Conservation (phyloP, 768 basidiomycete genomes). For the Tephrocybe sp. region DNA sequence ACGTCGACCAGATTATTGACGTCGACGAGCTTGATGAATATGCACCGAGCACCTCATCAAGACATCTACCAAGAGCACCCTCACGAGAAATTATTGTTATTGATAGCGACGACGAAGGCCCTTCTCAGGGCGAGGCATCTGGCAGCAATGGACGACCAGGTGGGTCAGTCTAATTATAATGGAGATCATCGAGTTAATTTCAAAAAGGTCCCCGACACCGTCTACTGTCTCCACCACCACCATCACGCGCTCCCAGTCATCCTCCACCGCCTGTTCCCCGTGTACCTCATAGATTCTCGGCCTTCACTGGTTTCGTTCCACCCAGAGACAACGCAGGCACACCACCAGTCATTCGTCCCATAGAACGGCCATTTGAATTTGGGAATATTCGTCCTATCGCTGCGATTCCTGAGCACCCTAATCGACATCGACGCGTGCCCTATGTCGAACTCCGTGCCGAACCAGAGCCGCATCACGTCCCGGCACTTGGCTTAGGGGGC, state of each 20-base stretch:
- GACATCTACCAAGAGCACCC: conserved; percentile 10
- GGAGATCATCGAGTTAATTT: neutral
- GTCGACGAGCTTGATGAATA: conserved; percentile 36
- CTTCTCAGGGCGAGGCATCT: conserved; percentile 8
- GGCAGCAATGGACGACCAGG: conserved; percentile 13
- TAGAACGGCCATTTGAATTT: conserved; percentile 49
- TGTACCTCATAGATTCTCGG: conserved; percentile 36
- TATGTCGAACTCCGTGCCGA: conserved; percentile 29
- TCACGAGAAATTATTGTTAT: conserved; percentile 33
- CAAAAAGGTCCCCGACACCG: conserved; percentile 5
- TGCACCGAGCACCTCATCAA: conserved; percentile 7
- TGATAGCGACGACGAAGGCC: conserved; percentile 39
- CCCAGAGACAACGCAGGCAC: conserved; percentile 27
- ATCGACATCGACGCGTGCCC: conserved; percentile 23
- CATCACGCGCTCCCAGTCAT: conserved; percentile 24
- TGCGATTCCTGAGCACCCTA: conserved; percentile 17
- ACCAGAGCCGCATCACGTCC: conserved; percentile 52
- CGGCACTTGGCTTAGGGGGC: conserved; percentile 64
- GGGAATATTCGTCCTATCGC: conserved; percentile 31
- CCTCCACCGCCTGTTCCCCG: conserved; percentile 59
- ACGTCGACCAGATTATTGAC: conserved; percentile 40
- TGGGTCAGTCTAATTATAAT: too few species aligned
- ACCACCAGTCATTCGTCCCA: conserved; percentile 48
- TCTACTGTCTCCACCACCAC: conserved; percentile 46
- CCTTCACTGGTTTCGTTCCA: conserved; percentile 34